Percentiles rank a stretch among this genome's conserved stretches.
These are phyloP conservation scores for Camellia sinensis DNA, from an alignment of 148 eudicot species.

Conservation along the genomic window DNA sequence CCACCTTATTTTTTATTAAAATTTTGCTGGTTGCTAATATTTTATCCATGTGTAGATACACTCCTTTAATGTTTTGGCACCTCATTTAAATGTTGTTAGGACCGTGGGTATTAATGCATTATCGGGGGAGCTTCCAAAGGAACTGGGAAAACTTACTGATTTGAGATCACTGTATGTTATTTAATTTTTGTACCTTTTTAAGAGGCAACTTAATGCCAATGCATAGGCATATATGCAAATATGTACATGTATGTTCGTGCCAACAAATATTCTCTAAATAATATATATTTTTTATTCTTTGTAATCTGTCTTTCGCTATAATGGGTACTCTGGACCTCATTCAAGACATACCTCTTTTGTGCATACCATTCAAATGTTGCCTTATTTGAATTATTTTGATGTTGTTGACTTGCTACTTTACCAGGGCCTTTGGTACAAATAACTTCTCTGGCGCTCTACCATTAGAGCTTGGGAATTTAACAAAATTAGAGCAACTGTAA, in stretches of 20 bases:
- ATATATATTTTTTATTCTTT: neutral
- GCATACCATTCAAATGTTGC: neutral
- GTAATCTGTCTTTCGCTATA: neutral
- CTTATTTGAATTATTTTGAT: neutral
- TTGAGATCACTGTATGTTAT: constrained; percentile 54
- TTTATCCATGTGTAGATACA: too few relatives aligned
- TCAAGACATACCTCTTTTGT: neutral
- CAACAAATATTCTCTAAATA: neutral
- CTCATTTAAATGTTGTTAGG: constrained; percentile 34
- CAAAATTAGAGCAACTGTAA: constrained; percentile 54
- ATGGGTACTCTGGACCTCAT: neutral
- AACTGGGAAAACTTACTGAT: constrained; percentile 60
- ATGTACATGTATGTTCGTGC: neutral
- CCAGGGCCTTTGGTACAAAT: constrained; percentile 60
- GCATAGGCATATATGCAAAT: neutral
- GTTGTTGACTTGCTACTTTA: constrained; percentile 11
- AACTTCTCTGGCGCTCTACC: constrained; percentile 79
- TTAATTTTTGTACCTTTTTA: neutral
- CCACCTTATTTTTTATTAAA: neutral
- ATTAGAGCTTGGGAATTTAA: constrained; percentile 62
- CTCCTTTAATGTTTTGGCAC: neutral
- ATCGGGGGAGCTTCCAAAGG: constrained; percentile 68
- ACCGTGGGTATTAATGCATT: constrained; percentile 58
- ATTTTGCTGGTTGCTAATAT: neutral
- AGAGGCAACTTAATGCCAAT: neutral